Base-by-base conservation (phyloP, 1,284 basidiomycete species). In the Melampsora americana region DNA sequence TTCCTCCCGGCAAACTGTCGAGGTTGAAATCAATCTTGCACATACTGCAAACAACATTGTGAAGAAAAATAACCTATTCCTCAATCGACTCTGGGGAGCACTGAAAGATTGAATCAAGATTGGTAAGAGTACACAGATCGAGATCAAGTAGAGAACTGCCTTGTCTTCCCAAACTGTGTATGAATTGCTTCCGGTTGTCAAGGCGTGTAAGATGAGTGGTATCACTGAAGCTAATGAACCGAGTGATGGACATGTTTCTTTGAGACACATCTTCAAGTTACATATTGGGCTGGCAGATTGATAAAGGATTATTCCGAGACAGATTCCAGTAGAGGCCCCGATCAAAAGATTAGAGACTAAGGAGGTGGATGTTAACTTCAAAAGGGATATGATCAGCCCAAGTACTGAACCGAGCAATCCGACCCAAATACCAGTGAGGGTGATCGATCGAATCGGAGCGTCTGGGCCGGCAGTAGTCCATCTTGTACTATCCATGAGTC, bases 141-240 rank as follows among this genome's bases (percentile, higher is more conserved):
- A 83, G 67, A 90, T 85, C 69, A 96, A 86, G 85, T 89, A 94
- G 1, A 88, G 87, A 7, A 91, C 86, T 69, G 93, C 85, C 46
- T 87, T 87, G 82, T 98, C 95, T 86, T 99, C 96, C 91, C 93
- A 97, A 82, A 99, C 88, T 42, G 92, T 92, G 84, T 92, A 96
- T 0, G 93, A 96, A 84, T 98, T 99, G 30, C 79, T 80, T 1
- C 80, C 81, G 20, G 66, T 23, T 5, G 35, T 35, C 20, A 75
- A 16, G 20, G 35, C 72, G 66, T 62, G 72, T 9, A 75, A 44
- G n/a, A 48, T 35, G 5, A 75, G 50, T 20, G 72, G 72, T 48
- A 67, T 11, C 0, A 68, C 9, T 53, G 64, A 46, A 39, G 42
- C 28, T 44, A 73, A 35, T 9, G 70, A 65, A 18, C n/a, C n/a